These are phyloP conservation scores for Botryosphaeria dothidea DNA, from an alignment of 2,329 filamentous ascomycete species.

Conservation along the genomic window DNA sequence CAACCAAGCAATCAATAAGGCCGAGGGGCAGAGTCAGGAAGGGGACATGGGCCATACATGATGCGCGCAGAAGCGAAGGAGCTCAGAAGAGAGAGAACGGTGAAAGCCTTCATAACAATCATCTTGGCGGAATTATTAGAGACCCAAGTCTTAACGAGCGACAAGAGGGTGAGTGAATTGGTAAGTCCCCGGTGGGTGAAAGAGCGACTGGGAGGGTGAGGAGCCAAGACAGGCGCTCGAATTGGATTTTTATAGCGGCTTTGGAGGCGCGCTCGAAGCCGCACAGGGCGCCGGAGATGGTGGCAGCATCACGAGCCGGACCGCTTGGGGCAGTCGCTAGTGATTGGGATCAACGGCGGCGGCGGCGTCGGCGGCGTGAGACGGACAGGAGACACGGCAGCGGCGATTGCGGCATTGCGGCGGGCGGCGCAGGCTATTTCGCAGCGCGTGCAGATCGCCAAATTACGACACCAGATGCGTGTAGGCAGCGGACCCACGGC, in stretches of 20 bases:
- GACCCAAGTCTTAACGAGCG: constrained; percentile 14
- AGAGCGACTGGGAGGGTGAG: constrained; percentile 15
- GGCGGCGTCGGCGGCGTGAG: neutral
- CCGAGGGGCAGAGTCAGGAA: neutral
- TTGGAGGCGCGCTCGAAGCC: neutral
- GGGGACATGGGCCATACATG: constrained; percentile 22
- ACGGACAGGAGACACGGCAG: neutral
- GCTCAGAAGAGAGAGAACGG: constrained; percentile 21
- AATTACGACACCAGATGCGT: constrained; percentile 2
- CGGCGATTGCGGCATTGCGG: neutral
- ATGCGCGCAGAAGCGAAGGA: constrained; percentile 21
- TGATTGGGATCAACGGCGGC: constrained; percentile 17
- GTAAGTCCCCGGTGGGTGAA: neutral
- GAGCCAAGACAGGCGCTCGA: constrained; percentile 12
- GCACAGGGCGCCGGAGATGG: neutral
- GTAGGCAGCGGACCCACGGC: neutral
- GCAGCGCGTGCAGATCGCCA: neutral
- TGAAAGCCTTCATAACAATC: constrained; percentile 21
- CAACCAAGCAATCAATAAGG: neutral
- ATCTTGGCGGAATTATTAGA: constrained; percentile 5
- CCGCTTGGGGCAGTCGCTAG: neutral
- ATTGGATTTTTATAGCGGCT: constrained; percentile 5
- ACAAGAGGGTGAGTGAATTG: constrained; percentile 2
- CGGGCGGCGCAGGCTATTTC: neutral
- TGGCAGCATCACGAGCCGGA: constrained; percentile 3